Evolutionary conservation across 2,329 filamentous ascomycete genomes (phyloP), one percentile per base, ranked within the genome.

Genomic region (Neophaeococcomyces mojaviensis): DNA sequence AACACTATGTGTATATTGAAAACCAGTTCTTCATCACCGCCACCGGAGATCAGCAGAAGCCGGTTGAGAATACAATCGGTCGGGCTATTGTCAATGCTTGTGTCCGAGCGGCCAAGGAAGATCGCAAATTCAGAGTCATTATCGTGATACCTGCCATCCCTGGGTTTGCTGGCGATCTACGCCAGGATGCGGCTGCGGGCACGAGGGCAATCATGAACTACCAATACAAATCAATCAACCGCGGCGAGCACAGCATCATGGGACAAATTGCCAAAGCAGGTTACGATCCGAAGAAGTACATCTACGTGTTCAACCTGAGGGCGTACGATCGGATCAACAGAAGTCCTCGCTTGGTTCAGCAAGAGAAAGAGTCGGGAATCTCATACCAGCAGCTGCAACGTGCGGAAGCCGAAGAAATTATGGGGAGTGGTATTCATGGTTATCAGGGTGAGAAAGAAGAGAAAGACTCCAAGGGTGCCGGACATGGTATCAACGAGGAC

Each of bases 11-110:
- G 19, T 98, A 97, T 68, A 95, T 98, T 50, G 92, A 98, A 64
- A 97, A 97, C 59, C 92, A 98, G 59, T 97, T 97, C 70, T 98
- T 97, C 73, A 96, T 94, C 61, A 94, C 88, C 1, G 86, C 92
- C 0, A 97, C 90, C 0, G 88, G 88, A 7, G 82, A 92, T n/a
- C 67, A 95, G 30, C 89, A 96, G 62, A 69, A 74, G 1, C 90
- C 90, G 0, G 79, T 97, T 19, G 81, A 88, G 64, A 98, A 98
- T 61, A 84, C 81, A 15, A 85, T 98, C 44, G 92, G 92, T 10
- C 74, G 75, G 6, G 83, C 92, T 2, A 95, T 98, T 44, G 92
- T 96, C 2, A 88, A 98, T 47, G 89, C 90, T 1, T 83, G 88
- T 20, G 79, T 96, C 2, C 76, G 78, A 28, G 90, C 92, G 4